A percentile compares a stretch with the other conserved stretches of the same genome.
phyloP scores from a whole-genome alignment of 768 basidiomycete genomes.

The Auriscalpium orientale region DNA sequence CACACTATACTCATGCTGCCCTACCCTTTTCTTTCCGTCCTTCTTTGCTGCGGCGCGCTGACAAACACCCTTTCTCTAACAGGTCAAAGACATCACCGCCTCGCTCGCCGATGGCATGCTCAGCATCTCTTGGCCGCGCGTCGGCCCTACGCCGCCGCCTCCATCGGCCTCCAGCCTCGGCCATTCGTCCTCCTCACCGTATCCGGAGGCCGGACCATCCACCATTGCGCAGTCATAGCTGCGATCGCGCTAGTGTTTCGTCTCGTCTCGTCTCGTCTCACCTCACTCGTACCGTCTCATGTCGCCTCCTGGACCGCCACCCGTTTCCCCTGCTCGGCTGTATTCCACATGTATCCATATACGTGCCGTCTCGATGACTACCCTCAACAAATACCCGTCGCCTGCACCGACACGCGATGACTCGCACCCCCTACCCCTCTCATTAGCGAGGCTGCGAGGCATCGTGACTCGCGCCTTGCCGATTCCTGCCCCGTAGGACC shows the following conservation, averaged over 20 bases:
- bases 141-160: not conserved
- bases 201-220: not conserved
- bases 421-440: too few species aligned
- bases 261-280: not conserved
- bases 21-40: not conserved
- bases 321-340: not conserved
- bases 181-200: not conserved
- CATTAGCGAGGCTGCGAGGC: too few species aligned
- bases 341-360: not conserved
- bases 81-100: slow-evolving; percentile 16
- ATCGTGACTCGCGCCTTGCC: too few species aligned
- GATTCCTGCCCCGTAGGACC: too few species aligned
- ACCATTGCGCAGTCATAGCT: not conserved
- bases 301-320: not conserved
- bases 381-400: too few species aligned
- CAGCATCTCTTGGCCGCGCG: slow-evolving; percentile 14
- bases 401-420: too few species aligned
- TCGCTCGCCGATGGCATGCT: slow-evolving; percentile 14
- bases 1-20: not conserved
- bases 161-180: not conserved
- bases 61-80: not conserved
- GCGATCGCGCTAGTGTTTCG: not conserved
- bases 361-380: not conserved
- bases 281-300: not conserved
- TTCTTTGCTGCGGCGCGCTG: too few species aligned